A percentile compares a stretch with the other conserved stretches of the same genome.
phyloP scores from a whole-genome alignment of 2,329 filamentous ascomycete genomes.

The Fusarium sp. region DNA sequence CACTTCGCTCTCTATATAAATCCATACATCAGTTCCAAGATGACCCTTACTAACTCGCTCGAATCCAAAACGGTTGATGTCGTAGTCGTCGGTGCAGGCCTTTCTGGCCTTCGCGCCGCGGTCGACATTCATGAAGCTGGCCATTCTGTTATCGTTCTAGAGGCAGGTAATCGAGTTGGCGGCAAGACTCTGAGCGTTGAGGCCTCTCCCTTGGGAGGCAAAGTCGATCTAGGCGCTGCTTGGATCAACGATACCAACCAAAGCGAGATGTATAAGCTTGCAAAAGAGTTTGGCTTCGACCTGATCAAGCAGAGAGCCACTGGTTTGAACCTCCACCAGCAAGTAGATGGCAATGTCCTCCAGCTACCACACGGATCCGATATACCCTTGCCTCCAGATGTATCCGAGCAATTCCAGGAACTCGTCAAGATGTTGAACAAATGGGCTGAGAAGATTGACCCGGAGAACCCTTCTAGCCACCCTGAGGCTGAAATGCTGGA shows the following conservation, averaged over 20 bases:
- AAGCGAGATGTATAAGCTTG: constrained; percentile 36
- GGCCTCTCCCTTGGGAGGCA: constrained; percentile 10
- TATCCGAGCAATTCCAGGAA: constrained; percentile 11
- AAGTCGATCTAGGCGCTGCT: constrained; percentile 46
- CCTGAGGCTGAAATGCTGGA: constrained; percentile 27
- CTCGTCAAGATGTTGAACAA: constrained; percentile 20
- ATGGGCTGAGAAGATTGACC: constrained; percentile 23
- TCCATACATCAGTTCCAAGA: constrained; percentile 4
- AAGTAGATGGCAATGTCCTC: constrained; percentile 21
- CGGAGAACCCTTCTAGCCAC: constrained; percentile 18
- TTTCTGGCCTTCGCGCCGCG: constrained; percentile 56
- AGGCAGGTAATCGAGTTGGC: constrained; percentile 64
- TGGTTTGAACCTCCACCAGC: constrained; percentile 27
- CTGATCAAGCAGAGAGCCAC: constrained; percentile 36
- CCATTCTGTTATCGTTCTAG: constrained; percentile 60
- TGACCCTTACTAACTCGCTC: constrained; percentile 11
- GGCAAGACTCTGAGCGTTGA: constrained; percentile 57
- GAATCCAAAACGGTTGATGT: constrained; percentile 26
- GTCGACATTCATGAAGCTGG: constrained; percentile 53
- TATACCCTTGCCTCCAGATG: constrained; percentile 21
- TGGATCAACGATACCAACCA: constrained; percentile 48
- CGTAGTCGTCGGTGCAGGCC: constrained; percentile 48
- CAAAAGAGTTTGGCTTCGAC: constrained; percentile 36
- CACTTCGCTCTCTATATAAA: neutral
- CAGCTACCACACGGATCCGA: constrained; percentile 26